phyloP scores from a whole-genome alignment of 306 rosid species.

The Dalbergia cochinchinensis region DNA sequence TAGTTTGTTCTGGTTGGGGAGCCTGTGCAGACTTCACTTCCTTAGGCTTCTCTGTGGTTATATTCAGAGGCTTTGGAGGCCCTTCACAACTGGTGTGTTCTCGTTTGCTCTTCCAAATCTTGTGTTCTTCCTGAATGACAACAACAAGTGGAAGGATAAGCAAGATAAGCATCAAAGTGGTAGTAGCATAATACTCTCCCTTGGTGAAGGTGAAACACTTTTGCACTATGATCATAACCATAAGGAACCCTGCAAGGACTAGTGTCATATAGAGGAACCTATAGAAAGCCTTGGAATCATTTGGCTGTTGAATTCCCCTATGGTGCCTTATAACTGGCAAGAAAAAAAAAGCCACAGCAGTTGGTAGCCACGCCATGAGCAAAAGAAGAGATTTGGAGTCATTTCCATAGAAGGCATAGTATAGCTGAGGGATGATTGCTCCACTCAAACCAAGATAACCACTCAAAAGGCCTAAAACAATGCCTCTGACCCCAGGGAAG shows the following conservation, averaged over 20 bases:
- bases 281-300: constrained; percentile 65
- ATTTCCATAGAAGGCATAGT: constrained; percentile 60
- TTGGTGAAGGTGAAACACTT: constrained; percentile 45
- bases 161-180: constrained; percentile 52
- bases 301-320: constrained; percentile 37
- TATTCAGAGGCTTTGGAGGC: constrained; percentile 34
- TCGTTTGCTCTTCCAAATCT: constrained; percentile 45
- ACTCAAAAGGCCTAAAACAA: constrained; percentile 51
- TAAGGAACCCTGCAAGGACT: constrained; percentile 65
- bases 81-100: not conserved
- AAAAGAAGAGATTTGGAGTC: constrained; percentile 62
- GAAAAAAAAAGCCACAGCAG: constrained; percentile 56
- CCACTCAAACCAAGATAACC: constrained; percentile 53
- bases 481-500: constrained; percentile 54
- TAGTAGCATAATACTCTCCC: constrained; percentile 50
- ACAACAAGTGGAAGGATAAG: constrained; percentile 61
- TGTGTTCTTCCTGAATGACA: constrained; percentile 57
- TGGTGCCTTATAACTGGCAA: constrained; percentile 55
- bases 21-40: not conserved
- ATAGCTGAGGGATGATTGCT: constrained; percentile 55
- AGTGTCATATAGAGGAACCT: constrained; percentile 65
- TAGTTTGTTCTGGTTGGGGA: not conserved
- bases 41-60: constrained; percentile 39
- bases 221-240: constrained; percentile 59
- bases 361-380: constrained; percentile 79